phyloP scores from a whole-genome alignment of 768 basidiomycete genomes.

The Trametes sanguinea region DNA sequence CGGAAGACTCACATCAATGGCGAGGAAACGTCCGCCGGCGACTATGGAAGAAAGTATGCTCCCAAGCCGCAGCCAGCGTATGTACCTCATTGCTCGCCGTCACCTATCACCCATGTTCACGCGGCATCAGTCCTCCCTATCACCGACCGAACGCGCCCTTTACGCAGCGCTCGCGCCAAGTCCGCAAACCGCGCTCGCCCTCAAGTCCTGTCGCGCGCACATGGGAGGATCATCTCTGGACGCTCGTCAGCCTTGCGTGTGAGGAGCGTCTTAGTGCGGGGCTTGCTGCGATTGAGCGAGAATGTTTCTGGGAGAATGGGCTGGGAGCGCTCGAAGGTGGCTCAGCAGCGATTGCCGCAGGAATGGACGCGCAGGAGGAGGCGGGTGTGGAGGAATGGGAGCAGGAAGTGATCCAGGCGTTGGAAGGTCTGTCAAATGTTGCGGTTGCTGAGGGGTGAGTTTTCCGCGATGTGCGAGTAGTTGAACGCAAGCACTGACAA shows the following conservation, averaged over 20 bases:
- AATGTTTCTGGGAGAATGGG: slow-evolving; percentile 82
- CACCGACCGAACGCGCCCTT: slow-evolving; percentile 77
- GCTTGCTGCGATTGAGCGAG: slow-evolving; percentile 44
- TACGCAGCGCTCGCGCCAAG: slow-evolving; percentile 85
- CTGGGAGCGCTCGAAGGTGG: slow-evolving; percentile 42
- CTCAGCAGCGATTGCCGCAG: slow-evolving; percentile 24
- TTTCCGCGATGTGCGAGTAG: background rate
- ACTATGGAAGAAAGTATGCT: slow-evolving; percentile 89
- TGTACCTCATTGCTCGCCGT: slow-evolving; percentile 28
- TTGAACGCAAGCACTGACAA: background rate
- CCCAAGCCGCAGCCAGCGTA: slow-evolving; percentile 76
- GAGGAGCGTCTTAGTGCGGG: slow-evolving; percentile 63
- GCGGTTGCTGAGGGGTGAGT: slow-evolving; percentile 66
- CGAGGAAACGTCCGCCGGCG: slow-evolving; percentile 75
- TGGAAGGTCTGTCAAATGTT: slow-evolving; percentile 60
- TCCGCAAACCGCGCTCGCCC: slow-evolving; percentile 60
- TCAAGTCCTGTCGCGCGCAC: slow-evolving; percentile 78
- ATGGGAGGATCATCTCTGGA: slow-evolving; percentile 98
- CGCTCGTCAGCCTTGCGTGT: slow-evolving; percentile 75
- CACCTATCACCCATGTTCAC: background rate
- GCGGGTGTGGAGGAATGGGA: slow-evolving; percentile 52
- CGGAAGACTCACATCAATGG: slow-evolving; percentile 38
- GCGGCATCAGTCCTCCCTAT: slow-evolving; percentile 49
- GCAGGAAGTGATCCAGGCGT: slow-evolving; percentile 55
- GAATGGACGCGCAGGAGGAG: slow-evolving; percentile 17